Evolutionary conservation across 2,329 filamentous ascomycete genomes (phyloP).

Genomic region (Bipolaris victoriae): DNA sequence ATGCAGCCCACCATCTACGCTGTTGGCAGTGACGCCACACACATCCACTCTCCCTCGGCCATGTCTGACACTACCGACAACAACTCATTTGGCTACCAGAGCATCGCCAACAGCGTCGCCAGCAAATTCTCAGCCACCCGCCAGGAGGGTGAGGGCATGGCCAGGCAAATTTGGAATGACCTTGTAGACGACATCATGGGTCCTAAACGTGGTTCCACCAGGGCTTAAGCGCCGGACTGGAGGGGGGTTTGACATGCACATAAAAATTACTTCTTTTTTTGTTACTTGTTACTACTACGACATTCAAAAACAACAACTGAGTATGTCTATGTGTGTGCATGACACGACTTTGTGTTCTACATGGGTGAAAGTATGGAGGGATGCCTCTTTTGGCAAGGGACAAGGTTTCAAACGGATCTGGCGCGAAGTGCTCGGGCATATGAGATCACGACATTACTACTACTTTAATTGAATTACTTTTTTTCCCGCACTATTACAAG

Average conservation of each 20-base stretch:
- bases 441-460: constrained; percentile 38
- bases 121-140: constrained; percentile 41
- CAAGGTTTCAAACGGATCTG: constrained; percentile 16
- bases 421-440: constrained; percentile 48
- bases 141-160: constrained; percentile 52
- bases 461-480: constrained; percentile 8
- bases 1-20: constrained; percentile 65
- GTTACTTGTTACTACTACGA: not conserved
- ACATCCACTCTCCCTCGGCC: constrained; percentile 58
- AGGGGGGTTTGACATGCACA: too few species aligned
- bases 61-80: constrained; percentile 66
- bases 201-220: constrained; percentile 35
- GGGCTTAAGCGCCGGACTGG: constrained; percentile 19
- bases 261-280: not conserved
- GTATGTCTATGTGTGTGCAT: not conserved
- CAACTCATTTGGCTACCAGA: constrained; percentile 61
- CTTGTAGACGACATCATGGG: constrained; percentile 59
- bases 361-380: not conserved
- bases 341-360: constrained; percentile 1
- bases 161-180: constrained; percentile 55
- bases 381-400: not conserved
- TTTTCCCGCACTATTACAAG: not conserved
- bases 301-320: too few species aligned
- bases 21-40: constrained; percentile 56
- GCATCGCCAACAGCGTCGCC: constrained; percentile 59